These are phyloP conservation scores for Trichoderma hamatum DNA, from an alignment of 2,329 filamentous ascomycete genomes.

Conservation along the genomic window DNA sequence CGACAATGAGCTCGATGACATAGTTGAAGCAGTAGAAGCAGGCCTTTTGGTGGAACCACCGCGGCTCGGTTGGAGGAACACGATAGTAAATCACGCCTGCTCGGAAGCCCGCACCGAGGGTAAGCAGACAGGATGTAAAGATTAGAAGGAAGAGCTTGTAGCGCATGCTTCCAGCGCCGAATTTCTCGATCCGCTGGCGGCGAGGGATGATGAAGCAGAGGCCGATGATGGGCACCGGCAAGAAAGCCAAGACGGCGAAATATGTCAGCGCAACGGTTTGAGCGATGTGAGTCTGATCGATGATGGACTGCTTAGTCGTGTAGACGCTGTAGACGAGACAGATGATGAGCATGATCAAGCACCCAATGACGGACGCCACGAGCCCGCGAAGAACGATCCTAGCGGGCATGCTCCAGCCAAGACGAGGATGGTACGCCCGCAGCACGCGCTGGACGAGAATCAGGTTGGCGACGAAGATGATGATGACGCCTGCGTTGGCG, in stretches of 20 bases:
- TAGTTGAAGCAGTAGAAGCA: slow-evolving; percentile 84
- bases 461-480: slow-evolving; percentile 78
- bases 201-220: slow-evolving; percentile 56
- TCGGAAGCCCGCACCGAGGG: slow-evolving; percentile 71
- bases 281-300: slow-evolving; percentile 60
- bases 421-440: slow-evolving; percentile 68
- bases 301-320: slow-evolving; percentile 58
- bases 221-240: slow-evolving; percentile 60
- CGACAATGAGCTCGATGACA: slow-evolving; percentile 69
- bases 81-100: slow-evolving; percentile 59
- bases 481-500: slow-evolving; percentile 70
- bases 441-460: slow-evolving; percentile 76
- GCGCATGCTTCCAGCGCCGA: slow-evolving; percentile 66
- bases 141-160: slow-evolving; percentile 69
- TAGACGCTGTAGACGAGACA: slow-evolving; percentile 67
- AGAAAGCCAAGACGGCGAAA: slow-evolving; percentile 58
- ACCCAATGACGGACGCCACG: slow-evolving; percentile 59
- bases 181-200: slow-evolving; percentile 50
- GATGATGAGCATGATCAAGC: slow-evolving; percentile 68
- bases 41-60: slow-evolving; percentile 71
- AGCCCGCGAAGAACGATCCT: slow-evolving; percentile 58
- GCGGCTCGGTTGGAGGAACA: slow-evolving; percentile 56
- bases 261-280: slow-evolving; percentile 70
- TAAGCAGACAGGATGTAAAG: slow-evolving; percentile 60
- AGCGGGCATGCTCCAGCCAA: slow-evolving; percentile 68